Conservation (phyloP, 1,284 basidiomycete species). For the Moesziomyces sp. region DNA sequence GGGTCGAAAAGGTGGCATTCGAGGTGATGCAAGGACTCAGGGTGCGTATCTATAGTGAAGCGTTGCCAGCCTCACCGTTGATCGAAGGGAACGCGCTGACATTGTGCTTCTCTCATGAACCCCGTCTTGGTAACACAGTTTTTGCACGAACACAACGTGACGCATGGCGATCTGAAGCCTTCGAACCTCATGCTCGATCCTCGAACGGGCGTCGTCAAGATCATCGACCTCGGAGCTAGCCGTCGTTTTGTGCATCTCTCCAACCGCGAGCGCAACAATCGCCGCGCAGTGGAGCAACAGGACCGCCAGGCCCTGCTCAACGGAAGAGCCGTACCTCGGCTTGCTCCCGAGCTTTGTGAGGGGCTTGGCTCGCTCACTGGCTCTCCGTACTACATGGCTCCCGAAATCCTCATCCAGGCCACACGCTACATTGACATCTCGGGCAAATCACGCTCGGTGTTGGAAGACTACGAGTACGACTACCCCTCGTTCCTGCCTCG, state of each 20-base stretch:
- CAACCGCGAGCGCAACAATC: constrained; percentile 48
- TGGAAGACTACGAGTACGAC: constrained; percentile 56
- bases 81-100: too few relatives aligned
- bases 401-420: constrained; percentile 59
- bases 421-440: constrained; percentile 45
- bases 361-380: constrained; percentile 59
- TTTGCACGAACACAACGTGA: constrained; percentile 53
- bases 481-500: constrained; percentile 23
- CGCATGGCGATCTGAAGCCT: constrained; percentile 60
- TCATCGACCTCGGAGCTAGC: constrained; percentile 57
- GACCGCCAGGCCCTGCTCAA: constrained; percentile 24
- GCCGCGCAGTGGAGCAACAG: constrained; percentile 51
- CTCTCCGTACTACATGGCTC: constrained; percentile 60
- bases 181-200: constrained; percentile 60
- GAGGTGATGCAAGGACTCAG: constrained; percentile 49
- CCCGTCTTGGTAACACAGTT: constrained; percentile 3
- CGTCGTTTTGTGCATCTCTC: constrained; percentile 54
- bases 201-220: constrained; percentile 51
- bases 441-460: constrained; percentile 38
- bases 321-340: constrained; percentile 7
- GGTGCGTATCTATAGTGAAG: too few relatives aligned
- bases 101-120: too few relatives aligned
- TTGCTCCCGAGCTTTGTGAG: constrained; percentile 40
- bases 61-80: too few relatives aligned
- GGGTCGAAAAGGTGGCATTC: constrained; percentile 51